Conservation (phyloP, 768 basidiomycete species). For the Cantharellus cinnabarinus region DNA sequence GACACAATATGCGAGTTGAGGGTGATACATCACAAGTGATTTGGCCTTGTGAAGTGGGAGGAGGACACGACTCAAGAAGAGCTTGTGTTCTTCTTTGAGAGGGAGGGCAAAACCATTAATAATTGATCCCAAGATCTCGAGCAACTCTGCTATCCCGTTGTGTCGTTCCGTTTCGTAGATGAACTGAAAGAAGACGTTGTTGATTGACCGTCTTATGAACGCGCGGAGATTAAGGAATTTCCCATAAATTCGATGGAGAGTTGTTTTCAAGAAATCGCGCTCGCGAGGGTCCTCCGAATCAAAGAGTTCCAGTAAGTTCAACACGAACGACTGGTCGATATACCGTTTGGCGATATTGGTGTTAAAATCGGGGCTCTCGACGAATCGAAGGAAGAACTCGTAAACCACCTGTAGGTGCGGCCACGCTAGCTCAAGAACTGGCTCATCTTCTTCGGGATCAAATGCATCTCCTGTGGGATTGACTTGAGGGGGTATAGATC, state of each 20-base stretch:
- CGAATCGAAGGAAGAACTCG: constrained; percentile 98
- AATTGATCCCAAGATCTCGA: constrained; percentile 96
- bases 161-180: constrained; percentile 97
- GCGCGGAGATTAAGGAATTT: constrained; percentile 98
- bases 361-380: constrained; percentile 96
- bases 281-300: constrained; percentile 98
- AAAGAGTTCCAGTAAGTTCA: constrained; percentile 92
- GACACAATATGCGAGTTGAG: constrained; percentile 97
- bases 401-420: constrained; percentile 98
- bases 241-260: constrained; percentile 95
- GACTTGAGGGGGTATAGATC: constrained; percentile 97
- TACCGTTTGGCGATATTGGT: constrained; percentile 93
- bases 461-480: constrained; percentile 97
- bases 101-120: constrained; percentile 98
- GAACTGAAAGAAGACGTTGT: constrained; percentile 99
- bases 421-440: constrained; percentile 97
- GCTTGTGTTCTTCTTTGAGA: constrained; percentile 98
- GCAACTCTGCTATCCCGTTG: constrained; percentile 94
- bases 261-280: constrained; percentile 98
- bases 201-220: constrained; percentile 96
- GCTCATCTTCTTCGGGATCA: constrained; percentile 98
- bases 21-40: constrained; percentile 92
- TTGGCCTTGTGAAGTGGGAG: constrained; percentile 97
- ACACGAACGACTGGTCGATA: constrained; percentile 88
- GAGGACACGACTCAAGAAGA: constrained; percentile 80